Evolutionary conservation across 2,329 filamentous ascomycete genomes (phyloP).

Genomic region (Xylaria sp.): DNA sequence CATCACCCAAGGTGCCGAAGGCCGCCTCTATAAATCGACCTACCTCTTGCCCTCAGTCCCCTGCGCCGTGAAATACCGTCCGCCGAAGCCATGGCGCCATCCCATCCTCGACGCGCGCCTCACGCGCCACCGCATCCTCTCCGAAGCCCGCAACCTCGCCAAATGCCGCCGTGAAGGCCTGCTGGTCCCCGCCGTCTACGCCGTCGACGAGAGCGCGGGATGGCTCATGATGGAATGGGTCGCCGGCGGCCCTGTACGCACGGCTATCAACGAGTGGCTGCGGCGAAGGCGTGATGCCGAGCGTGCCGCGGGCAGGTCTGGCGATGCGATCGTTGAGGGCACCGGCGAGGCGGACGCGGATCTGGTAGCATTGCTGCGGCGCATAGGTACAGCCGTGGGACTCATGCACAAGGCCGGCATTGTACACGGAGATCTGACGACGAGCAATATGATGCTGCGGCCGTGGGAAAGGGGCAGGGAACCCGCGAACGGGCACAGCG

Average conservation of each 20-base stretch:
- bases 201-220: slow-evolving; percentile 69
- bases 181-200: slow-evolving; percentile 83
- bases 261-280: slow-evolving; percentile 76
- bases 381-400: slow-evolving; percentile 78
- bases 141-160: slow-evolving; percentile 86
- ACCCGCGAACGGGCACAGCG: slow-evolving; percentile 27
- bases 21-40: slow-evolving; percentile 87
- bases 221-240: slow-evolving; percentile 91
- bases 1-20: slow-evolving; percentile 94
- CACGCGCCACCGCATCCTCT: slow-evolving; percentile 85
- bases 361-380: slow-evolving; percentile 72
- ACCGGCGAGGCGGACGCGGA: slow-evolving; percentile 59
- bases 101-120: slow-evolving; percentile 87
- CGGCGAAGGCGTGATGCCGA: slow-evolving; percentile 57
- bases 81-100: slow-evolving; percentile 91
- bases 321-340: slow-evolving; percentile 44
- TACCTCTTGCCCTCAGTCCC: slow-evolving; percentile 76
- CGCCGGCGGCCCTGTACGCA: slow-evolving; percentile 75
- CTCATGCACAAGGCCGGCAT: slow-evolving; percentile 84
- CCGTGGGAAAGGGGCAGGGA: slow-evolving; percentile 49
- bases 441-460: slow-evolving; percentile 92
- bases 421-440: slow-evolving; percentile 95
- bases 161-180: slow-evolving; percentile 84
- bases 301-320: slow-evolving; percentile 40
- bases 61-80: slow-evolving; percentile 90